phyloP scores from a whole-genome alignment of 2,329 filamentous ascomycete genomes.

The Neoscytalidium dimidiatum region DNA sequence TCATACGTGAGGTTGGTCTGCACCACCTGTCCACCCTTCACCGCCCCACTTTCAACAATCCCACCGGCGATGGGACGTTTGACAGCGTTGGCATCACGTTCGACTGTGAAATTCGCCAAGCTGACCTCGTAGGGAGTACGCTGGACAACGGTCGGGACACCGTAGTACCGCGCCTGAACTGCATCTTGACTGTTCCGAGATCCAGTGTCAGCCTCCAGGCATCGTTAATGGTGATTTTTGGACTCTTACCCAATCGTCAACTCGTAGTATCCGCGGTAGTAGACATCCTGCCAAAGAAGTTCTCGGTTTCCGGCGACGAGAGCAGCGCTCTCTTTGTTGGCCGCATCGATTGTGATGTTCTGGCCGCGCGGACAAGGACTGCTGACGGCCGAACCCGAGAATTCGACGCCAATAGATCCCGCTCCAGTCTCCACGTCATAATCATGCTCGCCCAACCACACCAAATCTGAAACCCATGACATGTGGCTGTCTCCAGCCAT shows the following conservation, averaged over 20 bases:
- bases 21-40: slow-evolving; percentile 50
- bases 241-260: slow-evolving; percentile 42
- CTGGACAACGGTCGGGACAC: slow-evolving; percentile 59
- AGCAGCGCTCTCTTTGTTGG: slow-evolving; percentile 45
- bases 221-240: slow-evolving; percentile 30
- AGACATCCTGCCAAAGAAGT: slow-evolving; percentile 72
- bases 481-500: slow-evolving; percentile 71
- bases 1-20: slow-evolving; percentile 37
- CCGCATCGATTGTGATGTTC: slow-evolving; percentile 56
- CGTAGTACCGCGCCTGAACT: slow-evolving; percentile 67
- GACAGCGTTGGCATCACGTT: slow-evolving; percentile 62
- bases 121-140: slow-evolving; percentile 66
- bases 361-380: slow-evolving; percentile 61
- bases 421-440: slow-evolving; percentile 43
- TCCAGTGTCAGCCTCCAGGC: not conserved
- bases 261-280: slow-evolving; percentile 74
- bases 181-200: slow-evolving; percentile 37
- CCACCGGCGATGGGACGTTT: slow-evolving; percentile 52
- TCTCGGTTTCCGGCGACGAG: slow-evolving; percentile 56
- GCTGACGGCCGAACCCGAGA: slow-evolving; percentile 66
- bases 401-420: slow-evolving; percentile 50
- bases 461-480: slow-evolving; percentile 56
- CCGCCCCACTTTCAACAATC: slow-evolving; percentile 57
- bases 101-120: slow-evolving; percentile 70
- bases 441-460: slow-evolving; percentile 45